Conservation (phyloP, 805 yeast species). For the Starmerella lactis-condensi region DNA sequence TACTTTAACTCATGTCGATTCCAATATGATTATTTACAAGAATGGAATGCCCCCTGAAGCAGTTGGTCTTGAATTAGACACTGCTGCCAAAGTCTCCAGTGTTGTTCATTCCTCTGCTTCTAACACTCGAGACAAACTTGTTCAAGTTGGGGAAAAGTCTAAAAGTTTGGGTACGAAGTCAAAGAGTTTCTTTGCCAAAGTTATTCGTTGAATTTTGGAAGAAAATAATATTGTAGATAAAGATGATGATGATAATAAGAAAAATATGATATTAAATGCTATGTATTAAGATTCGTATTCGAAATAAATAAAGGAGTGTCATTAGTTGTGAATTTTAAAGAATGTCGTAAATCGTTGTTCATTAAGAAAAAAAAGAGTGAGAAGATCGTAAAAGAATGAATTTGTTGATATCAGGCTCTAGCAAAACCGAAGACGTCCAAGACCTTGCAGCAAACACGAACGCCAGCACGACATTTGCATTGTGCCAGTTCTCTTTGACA, state of each 20-base stretch:
- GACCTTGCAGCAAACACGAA: no score
- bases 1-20: slow-evolving; percentile 7
- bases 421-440: no score
- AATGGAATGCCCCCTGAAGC: slow-evolving; percentile 20
- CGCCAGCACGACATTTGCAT: no score
- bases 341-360: no score
- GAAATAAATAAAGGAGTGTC: slow-evolving; percentile 1
- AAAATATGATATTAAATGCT: no score
- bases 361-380: no score
- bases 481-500: no score
- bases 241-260: neutral
- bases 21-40: slow-evolving; percentile 12
- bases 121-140: slow-evolving; percentile 18
- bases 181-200: slow-evolving; percentile 22
- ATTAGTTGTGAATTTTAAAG: neutral
- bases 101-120: slow-evolving; percentile 14
- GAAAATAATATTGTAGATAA: slow-evolving; percentile 10
- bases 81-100: slow-evolving; percentile 17
- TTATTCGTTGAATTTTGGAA: slow-evolving; percentile 14
- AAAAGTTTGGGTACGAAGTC: slow-evolving; percentile 16
- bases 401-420: no score
- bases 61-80: slow-evolving; percentile 12
- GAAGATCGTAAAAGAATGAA: no score
- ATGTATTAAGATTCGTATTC: no score
- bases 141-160: slow-evolving; percentile 21